phyloP scores from a whole-genome alignment of 192 early-diverging fungal species.

The Mortierella antarctica region DNA sequence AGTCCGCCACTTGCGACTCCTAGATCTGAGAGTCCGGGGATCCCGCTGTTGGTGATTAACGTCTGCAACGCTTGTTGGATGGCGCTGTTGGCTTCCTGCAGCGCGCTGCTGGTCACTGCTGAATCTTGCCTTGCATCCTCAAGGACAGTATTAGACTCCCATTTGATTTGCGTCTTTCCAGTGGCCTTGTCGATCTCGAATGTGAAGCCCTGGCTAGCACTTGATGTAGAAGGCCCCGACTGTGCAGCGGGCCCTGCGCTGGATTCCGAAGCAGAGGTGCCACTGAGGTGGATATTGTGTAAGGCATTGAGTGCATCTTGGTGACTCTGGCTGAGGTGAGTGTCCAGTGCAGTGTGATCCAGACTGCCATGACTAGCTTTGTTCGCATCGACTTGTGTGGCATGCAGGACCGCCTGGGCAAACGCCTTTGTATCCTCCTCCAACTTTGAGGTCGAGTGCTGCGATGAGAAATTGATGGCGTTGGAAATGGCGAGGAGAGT shows the following conservation, averaged over 20 bases:
- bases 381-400: constrained; percentile 16
- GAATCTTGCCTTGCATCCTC: constrained; percentile 2
- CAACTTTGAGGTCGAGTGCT: constrained; percentile 2
- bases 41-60: constrained; percentile 18
- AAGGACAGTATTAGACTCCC: constrained; percentile 12
- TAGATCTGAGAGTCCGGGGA: constrained; percentile 23
- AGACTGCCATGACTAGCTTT: constrained; percentile 1
- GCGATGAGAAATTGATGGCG: constrained; percentile 28
- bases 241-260: neutral
- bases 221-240: neutral
- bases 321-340: neutral
- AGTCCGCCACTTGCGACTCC: constrained; percentile 6
- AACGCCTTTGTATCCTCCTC: constrained; percentile 29
- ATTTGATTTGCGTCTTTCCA: constrained; percentile 51
- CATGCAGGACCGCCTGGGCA: constrained; percentile 35
- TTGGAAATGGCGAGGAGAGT: constrained; percentile 20
- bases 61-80: constrained; percentile 40
- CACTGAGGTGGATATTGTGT: constrained; percentile 5
- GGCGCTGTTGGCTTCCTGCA: constrained; percentile 8
- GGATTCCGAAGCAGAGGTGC: neutral
- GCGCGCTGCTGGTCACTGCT: neutral
- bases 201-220: constrained; percentile 19
- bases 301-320: constrained; percentile 3
- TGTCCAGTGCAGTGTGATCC: neutral
- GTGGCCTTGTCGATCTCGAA: constrained; percentile 47